Conservation (phyloP, 352 stramenopile genomes). For the Globisporangium yorkense region DNA sequence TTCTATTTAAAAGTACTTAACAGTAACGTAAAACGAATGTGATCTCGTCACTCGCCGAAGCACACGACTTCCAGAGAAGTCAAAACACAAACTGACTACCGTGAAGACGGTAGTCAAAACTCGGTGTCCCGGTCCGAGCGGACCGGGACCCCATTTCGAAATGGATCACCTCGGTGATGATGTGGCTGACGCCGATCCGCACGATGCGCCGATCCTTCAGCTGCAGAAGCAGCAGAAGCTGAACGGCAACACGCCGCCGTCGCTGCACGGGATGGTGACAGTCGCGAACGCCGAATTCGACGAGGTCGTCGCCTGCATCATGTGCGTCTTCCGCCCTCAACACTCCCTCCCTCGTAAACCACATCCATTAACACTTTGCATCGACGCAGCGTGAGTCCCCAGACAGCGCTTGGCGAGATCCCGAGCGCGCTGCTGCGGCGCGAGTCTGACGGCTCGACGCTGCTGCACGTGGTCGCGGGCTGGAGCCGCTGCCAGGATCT, state of each 20-base stretch:
- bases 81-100: no score
- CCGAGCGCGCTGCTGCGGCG: slow-evolving; percentile 21
- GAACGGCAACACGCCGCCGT: background rate
- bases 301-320: slow-evolving; percentile 38
- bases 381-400: slow-evolving; percentile 27
- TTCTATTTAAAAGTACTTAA: no score
- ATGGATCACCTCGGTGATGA: background rate
- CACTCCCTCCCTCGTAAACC: background rate
- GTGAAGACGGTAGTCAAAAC: no score
- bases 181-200: background rate
- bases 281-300: slow-evolving; percentile 38
- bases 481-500: slow-evolving; percentile 53
- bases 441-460: slow-evolving; percentile 41
- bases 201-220: background rate
- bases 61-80: no score
- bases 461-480: slow-evolving; percentile 48
- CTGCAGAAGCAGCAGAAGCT: background rate
- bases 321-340: slow-evolving; percentile 22
- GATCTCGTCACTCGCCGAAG: no score
- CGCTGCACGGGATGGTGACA: slow-evolving; percentile 18
- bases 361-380: background rate
- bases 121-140: no score
- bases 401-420: slow-evolving; percentile 24
- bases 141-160: slow-evolving; percentile 1
- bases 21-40: no score